Conservation (phyloP, 306 rosid species). For the Pterocarpus macrocarpus region DNA sequence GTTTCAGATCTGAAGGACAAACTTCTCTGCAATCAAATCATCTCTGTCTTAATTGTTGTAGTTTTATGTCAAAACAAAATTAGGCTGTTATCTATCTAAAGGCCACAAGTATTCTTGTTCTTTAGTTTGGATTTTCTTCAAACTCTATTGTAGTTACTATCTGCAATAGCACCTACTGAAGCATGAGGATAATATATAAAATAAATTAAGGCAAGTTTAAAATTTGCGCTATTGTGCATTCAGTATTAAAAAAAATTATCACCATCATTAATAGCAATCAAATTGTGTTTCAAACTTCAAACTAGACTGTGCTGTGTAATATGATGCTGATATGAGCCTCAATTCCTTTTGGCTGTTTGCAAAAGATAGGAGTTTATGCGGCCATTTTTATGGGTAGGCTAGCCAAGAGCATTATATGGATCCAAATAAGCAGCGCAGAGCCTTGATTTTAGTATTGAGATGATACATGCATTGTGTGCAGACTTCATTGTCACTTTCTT, state of each 20-base stretch:
- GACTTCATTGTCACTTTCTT: neutral
- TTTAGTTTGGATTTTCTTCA: neutral
- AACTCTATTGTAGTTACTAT: neutral
- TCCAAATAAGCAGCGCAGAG: neutral
- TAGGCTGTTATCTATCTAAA: neutral
- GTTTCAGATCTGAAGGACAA: slow-evolving; percentile 6
- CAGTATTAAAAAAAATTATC: neutral
- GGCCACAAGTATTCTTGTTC: neutral
- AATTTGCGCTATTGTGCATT: neutral
- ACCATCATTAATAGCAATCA: neutral
- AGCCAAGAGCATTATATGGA: slow-evolving; percentile 2
- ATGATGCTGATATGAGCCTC: neutral
- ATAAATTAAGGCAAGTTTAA: neutral
- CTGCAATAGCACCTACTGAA: neutral
- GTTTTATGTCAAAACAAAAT: neutral
- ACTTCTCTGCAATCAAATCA: slow-evolving; percentile 1
- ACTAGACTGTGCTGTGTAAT: neutral
- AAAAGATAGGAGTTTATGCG: slow-evolving; percentile 3
- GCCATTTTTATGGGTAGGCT: neutral
- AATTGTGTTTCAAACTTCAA: slow-evolving; percentile 1
- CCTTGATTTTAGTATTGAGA: neutral
- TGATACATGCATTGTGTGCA: neutral
- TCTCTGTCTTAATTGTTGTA: slow-evolving; percentile 5
- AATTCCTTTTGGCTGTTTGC: slow-evolving; percentile 2
- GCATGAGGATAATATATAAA: neutral